phyloP scores from a whole-genome alignment of 805 yeast species.

The Ogataea nakhonphanomensis region DNA sequence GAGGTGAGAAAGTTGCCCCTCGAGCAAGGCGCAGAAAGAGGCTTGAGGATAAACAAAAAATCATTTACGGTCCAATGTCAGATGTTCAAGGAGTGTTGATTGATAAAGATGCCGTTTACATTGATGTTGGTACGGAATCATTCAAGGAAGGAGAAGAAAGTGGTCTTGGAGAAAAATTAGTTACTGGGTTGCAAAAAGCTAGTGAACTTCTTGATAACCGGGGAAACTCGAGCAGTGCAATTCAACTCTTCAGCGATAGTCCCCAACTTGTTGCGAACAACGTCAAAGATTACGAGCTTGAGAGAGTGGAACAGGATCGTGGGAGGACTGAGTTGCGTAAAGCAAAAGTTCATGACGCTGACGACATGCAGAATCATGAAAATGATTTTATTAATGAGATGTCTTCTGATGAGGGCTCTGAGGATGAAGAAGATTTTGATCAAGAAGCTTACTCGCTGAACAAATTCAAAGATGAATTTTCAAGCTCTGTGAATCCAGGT shows the following conservation, averaged over 20 bases:
- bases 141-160: constrained; percentile 33
- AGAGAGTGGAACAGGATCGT: constrained; percentile 36
- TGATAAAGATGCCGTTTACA: constrained; percentile 96
- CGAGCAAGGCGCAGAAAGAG: constrained; percentile 74
- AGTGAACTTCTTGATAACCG: constrained; percentile 47
- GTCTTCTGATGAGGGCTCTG: constrained; percentile 39
- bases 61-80: constrained; percentile 98
- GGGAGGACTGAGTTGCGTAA: constrained; percentile 68
- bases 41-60: constrained; percentile 88
- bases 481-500: no score
- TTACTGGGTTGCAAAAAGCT: constrained; percentile 75
- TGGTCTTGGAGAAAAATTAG: constrained; percentile 85
- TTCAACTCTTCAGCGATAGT: constrained; percentile 67
- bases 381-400: constrained; percentile 41
- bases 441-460: neutral
- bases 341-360: constrained; percentile 19
- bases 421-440: constrained; percentile 29
- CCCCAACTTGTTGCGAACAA: constrained; percentile 34
- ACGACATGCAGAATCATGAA: constrained; percentile 38
- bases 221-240: constrained; percentile 48
- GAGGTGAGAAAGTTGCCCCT: constrained; percentile 48
- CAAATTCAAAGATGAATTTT: no score
- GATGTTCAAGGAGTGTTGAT: constrained; percentile 98
- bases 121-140: constrained; percentile 59
- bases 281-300: constrained; percentile 38